These are phyloP conservation scores for Solanum virginianum DNA, from an alignment of 257 asterid species.

Conservation along the genomic window DNA sequence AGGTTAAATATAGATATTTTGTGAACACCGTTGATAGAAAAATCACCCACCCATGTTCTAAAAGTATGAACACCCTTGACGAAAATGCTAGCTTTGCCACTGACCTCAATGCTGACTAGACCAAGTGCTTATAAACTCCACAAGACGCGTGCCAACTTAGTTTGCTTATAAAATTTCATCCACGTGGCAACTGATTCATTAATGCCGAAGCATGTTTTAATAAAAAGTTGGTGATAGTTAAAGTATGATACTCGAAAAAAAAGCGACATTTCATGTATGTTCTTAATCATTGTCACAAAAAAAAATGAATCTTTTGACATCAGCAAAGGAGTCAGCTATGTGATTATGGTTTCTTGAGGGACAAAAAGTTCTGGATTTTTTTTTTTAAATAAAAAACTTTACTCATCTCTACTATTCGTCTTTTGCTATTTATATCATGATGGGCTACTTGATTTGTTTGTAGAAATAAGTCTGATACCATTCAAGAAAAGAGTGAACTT, in stretches of 20 bases:
- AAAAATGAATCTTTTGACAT: background rate
- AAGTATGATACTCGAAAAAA: background rate
- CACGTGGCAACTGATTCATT: no score
- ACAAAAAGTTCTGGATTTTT: background rate
- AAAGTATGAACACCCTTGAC: no score
- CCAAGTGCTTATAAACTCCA: background rate
- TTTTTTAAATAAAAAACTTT: background rate
- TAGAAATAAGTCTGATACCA: background rate
- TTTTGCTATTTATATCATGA: background rate
- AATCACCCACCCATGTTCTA: no score
- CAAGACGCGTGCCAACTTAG: no score
- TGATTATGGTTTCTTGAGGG: background rate
- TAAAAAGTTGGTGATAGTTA: background rate
- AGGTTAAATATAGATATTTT: no score
- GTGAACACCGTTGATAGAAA: no score
- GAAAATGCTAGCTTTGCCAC: no score
- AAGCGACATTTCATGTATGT: background rate
- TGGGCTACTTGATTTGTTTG: background rate
- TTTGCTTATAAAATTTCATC: no score
- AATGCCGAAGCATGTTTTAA: background rate
- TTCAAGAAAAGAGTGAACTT: conserved; percentile 2
- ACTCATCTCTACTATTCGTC: background rate
- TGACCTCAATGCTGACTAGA: background rate
- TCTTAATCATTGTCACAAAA: background rate
- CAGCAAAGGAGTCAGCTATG: background rate